phyloP scores from a whole-genome alignment of 2,329 filamentous ascomycete genomes.

The Apiospora arundinis region DNA sequence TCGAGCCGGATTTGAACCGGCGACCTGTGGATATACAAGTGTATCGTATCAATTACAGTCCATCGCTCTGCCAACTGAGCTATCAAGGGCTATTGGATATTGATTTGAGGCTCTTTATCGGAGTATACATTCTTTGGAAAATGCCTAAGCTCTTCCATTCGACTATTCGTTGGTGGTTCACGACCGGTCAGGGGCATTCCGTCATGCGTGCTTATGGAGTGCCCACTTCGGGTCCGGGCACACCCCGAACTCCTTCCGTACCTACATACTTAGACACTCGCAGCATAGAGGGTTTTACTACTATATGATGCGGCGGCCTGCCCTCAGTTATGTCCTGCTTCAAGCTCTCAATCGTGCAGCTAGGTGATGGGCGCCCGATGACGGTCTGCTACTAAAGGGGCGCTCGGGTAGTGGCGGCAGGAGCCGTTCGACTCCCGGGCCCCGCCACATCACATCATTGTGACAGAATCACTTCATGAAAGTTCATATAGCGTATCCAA shows the following conservation, averaged over 20 bases:
- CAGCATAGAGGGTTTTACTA: too few species aligned
- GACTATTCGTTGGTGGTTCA: neutral
- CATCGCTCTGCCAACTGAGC: conserved; percentile 18
- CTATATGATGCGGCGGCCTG: too few species aligned
- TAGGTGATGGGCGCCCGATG: too few species aligned
- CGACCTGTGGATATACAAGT: conserved; percentile 18
- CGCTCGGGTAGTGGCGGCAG: neutral
- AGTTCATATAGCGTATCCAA: neutral
- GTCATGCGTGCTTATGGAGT: neutral
- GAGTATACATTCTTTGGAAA: neutral
- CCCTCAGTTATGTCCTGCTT: too few species aligned
- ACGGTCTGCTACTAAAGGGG: neutral
- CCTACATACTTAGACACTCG: too few species aligned
- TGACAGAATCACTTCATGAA: neutral
- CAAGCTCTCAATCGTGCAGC: too few species aligned
- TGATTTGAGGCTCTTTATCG: too few species aligned
- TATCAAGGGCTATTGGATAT: conserved; percentile 3
- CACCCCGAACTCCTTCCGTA: too few species aligned
- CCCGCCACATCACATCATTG: conserved; percentile 5
- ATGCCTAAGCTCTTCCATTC: neutral
- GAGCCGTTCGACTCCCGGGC: neutral
- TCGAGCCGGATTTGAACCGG: conserved; percentile 19
- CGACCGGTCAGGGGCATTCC: neutral
- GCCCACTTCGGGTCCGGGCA: neutral
- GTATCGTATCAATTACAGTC: conserved; percentile 17